Evolutionary conservation across 2,329 filamentous ascomycete genomes (phyloP), one percentile per base, ranked within the genome.

Genomic region (Aphanocladium album): DNA sequence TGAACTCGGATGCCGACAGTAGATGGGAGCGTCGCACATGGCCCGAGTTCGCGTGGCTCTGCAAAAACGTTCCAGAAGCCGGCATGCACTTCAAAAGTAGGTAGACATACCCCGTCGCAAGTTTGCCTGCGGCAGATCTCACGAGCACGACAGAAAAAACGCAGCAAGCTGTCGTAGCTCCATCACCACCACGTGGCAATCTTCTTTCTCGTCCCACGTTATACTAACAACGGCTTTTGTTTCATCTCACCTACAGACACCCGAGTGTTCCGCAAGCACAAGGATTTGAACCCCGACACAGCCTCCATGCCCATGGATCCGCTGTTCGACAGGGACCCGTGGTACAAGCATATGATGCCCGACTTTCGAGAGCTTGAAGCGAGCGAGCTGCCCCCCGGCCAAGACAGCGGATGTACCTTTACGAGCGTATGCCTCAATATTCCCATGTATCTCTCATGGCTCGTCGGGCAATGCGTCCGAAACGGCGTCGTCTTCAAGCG

Each of bases 391-490:
- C 83, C 85, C 0, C 67, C 77, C 0, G 89, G 83, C 19, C 83
- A 88, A 57, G 87, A 91, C 62, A 89, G 88, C 12, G 92, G 86
- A 25, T 89, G 85, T 55, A 79, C 82, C 60, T 96, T 95, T 73
- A 91, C 85, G 8, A 93, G 90, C 1, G 87, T 96, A 45, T 97
- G 93, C 76, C 93, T 97, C 72, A 97, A 98, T 76, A 90, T 90
- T 0, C 85, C 89, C 46, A 76, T 97, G 61, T 98, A 97, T 75
- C 84, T 97, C 2, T 86, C 90, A 4, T 97, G 90, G 85, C 86
- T 98, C 0, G 79, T 90, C 0, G 89, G 90, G 0, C 88, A 95
- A 75, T 96, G 91, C 72, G 80, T 89, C 30, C 86, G 85, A 67
- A 84, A 86, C 60, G 90, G 91, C 30, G 89, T 90, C 7, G 78